phyloP scores from a whole-genome alignment of 345 rosid species.

The Lagerstroemia speciosa region DNA sequence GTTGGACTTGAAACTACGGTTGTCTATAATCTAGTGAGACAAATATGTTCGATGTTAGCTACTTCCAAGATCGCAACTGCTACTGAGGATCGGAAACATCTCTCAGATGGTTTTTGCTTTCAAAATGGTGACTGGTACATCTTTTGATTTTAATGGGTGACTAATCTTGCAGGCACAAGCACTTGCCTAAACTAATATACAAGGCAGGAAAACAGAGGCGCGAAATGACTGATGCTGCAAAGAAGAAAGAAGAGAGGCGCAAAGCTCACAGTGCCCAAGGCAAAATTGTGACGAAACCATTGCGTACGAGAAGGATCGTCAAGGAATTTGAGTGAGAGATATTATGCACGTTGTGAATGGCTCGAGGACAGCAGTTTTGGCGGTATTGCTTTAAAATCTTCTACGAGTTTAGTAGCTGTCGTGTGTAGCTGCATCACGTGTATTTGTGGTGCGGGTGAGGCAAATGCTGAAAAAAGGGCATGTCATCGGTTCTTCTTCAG shows the following conservation, averaged over 20 bases:
- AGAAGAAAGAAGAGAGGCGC: constrained; percentile 66
- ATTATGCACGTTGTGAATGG: not conserved
- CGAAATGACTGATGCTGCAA: constrained; percentile 51
- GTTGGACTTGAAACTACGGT: not conserved
- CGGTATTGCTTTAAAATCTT: not conserved
- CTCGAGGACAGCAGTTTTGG: constrained; percentile 1
- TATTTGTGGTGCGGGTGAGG: no score
- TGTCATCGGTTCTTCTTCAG: no score
- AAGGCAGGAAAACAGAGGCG: constrained; percentile 45
- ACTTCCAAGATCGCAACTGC: no score
- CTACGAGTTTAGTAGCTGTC: not conserved
- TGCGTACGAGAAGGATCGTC: constrained; percentile 66
- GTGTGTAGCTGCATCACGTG: not conserved
- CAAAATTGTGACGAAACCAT: constrained; percentile 35
- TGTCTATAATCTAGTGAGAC: no score
- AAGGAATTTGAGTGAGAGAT: constrained; percentile 56
- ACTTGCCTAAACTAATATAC: constrained; percentile 77
- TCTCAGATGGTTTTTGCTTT: no score
- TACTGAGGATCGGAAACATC: no score
- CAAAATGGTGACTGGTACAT: not conserved
- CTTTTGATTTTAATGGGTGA: not conserved
- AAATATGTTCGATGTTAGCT: no score
- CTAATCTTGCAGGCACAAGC: constrained; percentile 65
- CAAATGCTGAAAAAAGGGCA: no score
- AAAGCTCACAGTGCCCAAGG: constrained; percentile 94